Conservation (phyloP, 2,329 filamentous ascomycete species). For the Epichloe baconii region DNA sequence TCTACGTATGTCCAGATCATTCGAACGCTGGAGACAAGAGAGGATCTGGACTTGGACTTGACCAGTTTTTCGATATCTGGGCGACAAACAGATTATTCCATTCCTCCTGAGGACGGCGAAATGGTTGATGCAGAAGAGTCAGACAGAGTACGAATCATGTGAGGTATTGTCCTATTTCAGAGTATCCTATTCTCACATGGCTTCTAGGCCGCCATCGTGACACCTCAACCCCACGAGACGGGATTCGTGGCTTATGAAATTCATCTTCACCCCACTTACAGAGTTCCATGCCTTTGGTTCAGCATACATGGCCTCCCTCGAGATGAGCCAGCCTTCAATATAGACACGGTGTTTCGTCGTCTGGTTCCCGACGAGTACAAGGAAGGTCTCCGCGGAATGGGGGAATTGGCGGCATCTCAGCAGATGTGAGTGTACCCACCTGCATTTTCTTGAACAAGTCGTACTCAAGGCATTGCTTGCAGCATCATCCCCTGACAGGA, state of each 20-base stretch:
- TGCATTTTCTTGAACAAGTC: neutral
- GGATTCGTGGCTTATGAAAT: slow-evolving; percentile 57
- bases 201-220: slow-evolving; percentile 28
- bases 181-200: slow-evolving; percentile 10
- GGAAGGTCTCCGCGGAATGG: slow-evolving; percentile 43
- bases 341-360: slow-evolving; percentile 58
- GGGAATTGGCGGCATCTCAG: slow-evolving; percentile 63
- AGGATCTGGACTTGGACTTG: slow-evolving; percentile 33
- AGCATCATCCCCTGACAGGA: slow-evolving; percentile 75
- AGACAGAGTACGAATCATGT: slow-evolving; percentile 31
- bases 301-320: slow-evolving; percentile 44
- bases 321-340: slow-evolving; percentile 42
- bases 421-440: slow-evolving; percentile 47
- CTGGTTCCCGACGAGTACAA: slow-evolving; percentile 57
- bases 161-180: slow-evolving; percentile 1
- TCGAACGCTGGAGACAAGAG: slow-evolving; percentile 35
- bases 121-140: slow-evolving; percentile 39
- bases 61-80: slow-evolving; percentile 31
- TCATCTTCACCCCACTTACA: slow-evolving; percentile 62
- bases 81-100: slow-evolving; percentile 7
- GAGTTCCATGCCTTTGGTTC: slow-evolving; percentile 66
- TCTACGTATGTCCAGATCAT: slow-evolving; percentile 44
- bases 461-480: slow-evolving; percentile 26
- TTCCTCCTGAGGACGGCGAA: slow-evolving; percentile 25
- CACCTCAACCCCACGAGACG: slow-evolving; percentile 18